Evolutionary conservation across 169 alveolate species (phyloP).

Genomic region (Perkinsus chesapeaki): DNA sequence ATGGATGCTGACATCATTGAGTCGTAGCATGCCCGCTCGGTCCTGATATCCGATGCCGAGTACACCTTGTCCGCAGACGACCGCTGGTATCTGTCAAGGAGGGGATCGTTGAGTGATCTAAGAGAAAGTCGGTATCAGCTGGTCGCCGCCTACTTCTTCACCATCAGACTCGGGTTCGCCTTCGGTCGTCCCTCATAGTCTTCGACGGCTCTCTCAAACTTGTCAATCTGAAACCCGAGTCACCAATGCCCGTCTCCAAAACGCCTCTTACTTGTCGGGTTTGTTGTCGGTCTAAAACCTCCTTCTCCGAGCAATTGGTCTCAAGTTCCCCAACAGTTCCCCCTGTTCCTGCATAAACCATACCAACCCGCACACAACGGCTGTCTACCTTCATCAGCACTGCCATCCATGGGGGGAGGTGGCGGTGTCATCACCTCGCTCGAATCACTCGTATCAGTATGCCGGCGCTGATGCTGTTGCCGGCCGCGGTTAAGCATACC

Average conservation of each 20-base stretch:
- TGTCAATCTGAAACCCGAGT: background rate
- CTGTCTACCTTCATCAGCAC: background rate
- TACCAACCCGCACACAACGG: background rate
- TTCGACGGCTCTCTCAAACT: background rate
- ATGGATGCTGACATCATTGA: background rate
- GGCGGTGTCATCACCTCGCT: background rate
- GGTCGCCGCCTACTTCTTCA: background rate
- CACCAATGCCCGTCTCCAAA: background rate
- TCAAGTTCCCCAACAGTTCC: background rate
- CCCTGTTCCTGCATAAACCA: no score
- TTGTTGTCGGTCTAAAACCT: background rate
- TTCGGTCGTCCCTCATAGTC: background rate
- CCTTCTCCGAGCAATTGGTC: background rate
- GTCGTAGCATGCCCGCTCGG: background rate
- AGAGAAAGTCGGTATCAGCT: background rate
- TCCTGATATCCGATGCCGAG: background rate
- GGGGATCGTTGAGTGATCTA: no score
- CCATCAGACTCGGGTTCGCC: background rate
- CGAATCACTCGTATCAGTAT: background rate
- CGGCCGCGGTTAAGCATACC: background rate
- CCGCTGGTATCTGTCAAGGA: background rate
- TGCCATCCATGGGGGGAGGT: background rate
- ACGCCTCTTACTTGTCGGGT: background rate
- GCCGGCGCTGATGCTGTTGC: background rate
- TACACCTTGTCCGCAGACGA: background rate